phyloP scores from a whole-genome alignment of 352 stramenopile species.

The Globisporangium mamillatum region DNA sequence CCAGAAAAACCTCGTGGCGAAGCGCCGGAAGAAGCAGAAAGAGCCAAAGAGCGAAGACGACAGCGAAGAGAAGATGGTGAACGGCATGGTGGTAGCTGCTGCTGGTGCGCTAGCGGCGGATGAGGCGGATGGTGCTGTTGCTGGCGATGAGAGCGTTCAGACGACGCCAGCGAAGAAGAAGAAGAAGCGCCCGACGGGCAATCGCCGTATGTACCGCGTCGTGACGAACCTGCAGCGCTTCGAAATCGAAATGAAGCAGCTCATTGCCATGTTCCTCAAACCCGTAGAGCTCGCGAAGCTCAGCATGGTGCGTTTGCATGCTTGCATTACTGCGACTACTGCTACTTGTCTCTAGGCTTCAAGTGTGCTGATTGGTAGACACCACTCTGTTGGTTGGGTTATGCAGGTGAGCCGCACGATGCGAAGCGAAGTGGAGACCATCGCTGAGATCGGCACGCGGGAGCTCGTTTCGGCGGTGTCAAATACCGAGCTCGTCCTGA shows the following conservation, averaged over 20 bases:
- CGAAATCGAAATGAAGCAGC: constrained; percentile 42
- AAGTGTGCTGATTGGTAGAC: background rate
- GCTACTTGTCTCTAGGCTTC: background rate
- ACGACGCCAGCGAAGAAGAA: constrained; percentile 1
- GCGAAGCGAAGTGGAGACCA: constrained; percentile 39
- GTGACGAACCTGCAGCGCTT: constrained; percentile 57
- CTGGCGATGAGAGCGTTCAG: background rate
- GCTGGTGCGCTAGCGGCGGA: background rate
- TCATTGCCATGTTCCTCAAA: constrained; percentile 43
- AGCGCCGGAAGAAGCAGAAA: constrained; percentile 43
- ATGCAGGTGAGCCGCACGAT: constrained; percentile 49
- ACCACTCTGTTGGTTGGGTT: background rate
- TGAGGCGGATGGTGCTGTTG: background rate
- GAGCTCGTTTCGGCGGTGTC: constrained; percentile 39
- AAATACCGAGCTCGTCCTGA: constrained; percentile 37
- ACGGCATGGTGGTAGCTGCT: background rate
- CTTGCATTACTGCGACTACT: constrained; percentile 2
- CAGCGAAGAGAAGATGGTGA: constrained; percentile 2
- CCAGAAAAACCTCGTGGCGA: constrained; percentile 50
- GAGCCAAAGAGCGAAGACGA: background rate
- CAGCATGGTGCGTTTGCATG: constrained; percentile 48
- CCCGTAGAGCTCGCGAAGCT: constrained; percentile 40
- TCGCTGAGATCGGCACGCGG: constrained; percentile 41
- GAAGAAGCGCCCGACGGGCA: constrained; percentile 7
- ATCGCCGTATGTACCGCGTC: constrained; percentile 14